Base-by-base conservation (phyloP, 2,329 filamentous ascomycete genomes). In the Myrmaecium sp. region DNA sequence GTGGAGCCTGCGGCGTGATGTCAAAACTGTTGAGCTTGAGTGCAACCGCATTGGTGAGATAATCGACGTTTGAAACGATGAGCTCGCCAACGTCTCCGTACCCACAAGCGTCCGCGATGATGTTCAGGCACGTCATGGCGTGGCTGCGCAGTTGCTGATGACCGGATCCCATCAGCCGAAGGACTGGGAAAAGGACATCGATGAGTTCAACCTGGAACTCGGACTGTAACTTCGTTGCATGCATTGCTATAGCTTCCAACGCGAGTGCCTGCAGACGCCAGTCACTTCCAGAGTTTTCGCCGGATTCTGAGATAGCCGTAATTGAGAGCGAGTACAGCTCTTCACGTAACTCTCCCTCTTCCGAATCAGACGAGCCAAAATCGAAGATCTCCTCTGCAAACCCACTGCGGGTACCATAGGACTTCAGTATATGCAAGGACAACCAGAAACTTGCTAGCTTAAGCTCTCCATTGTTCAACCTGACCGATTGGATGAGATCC, bases 41-140 rank as follows among this genome's bases (percentile, higher is more conserved):
- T 0, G 80, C 81, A 10, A 98, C 71, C 0, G 89, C 81, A 44
- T 95, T 95, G 33, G 95, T 75, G 53, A 98, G 78, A 47, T 98
- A 98, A 50, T 98, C 89, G 10, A 82, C 84, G 33, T 98, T 98
- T 27, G 78, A 72, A 15, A 95, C 68, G 20, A 98, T 74, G 36
- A 98, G 58, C 10, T 79, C 71, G 14, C 76, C 75, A 4, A 86
- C 76, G 39, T 64, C 73, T 0, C 45, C 34, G 41, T 95, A 98
- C 2, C 67, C 70, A 40, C 82, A 94, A 1, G 75, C 65, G 3
- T 52, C 44, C 1, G 86, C 75, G n/a, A 94, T 60, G 11, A 72
- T 69, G 42, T 94, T 89, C 9, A 98, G 61, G 18, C 79, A 78
- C 4, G 72, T 69, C 35, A 94, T 76, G 4, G 86, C 81, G 47